Conservation (phyloP, 768 basidiomycete species). For the Cantharellus anzutake region DNA sequence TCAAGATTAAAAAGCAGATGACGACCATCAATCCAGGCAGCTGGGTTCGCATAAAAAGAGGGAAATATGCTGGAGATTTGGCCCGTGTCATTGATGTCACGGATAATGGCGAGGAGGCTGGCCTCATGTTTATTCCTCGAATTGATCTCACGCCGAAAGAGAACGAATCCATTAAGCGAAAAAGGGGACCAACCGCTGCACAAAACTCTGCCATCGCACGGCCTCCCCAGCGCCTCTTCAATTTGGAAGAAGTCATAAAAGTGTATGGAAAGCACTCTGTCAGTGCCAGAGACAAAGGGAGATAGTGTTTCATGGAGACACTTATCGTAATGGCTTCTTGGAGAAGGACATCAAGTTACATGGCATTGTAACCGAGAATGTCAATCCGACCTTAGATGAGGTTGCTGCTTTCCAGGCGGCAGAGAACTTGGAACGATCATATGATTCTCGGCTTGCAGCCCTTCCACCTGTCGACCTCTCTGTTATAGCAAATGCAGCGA, state of each 20-base stretch:
- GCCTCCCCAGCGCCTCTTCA: constrained; percentile 84
- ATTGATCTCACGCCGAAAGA: constrained; percentile 90
- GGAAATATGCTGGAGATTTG: constrained; percentile 85
- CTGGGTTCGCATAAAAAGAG: constrained; percentile 91
- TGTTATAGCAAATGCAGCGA: constrained; percentile 79
- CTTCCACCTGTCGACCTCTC: constrained; percentile 50
- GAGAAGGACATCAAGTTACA: constrained; percentile 87
- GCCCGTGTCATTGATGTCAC: constrained; percentile 91
- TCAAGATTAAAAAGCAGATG: constrained; percentile 92
- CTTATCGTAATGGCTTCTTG: constrained; percentile 85
- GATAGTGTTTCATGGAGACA: constrained; percentile 82
- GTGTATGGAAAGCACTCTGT: constrained; percentile 68
- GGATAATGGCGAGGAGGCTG: constrained; percentile 84
- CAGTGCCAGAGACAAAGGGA: constrained; percentile 39
- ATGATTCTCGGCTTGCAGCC: constrained; percentile 29
- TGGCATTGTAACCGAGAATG: constrained; percentile 62
- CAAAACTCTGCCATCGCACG: constrained; percentile 27
- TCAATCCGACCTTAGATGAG: constrained; percentile 91
- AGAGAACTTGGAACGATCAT: constrained; percentile 37
- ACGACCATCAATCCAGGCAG: constrained; percentile 63
- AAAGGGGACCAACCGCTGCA: constrained; percentile 27
- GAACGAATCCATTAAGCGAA: constrained; percentile 63
- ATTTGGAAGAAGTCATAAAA: constrained; percentile 77
- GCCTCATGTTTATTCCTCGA: constrained; percentile 88
- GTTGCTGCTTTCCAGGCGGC: constrained; percentile 76